phyloP scores from a whole-genome alignment of 2,329 filamentous ascomycete species.

The Tothia fuscella region DNA sequence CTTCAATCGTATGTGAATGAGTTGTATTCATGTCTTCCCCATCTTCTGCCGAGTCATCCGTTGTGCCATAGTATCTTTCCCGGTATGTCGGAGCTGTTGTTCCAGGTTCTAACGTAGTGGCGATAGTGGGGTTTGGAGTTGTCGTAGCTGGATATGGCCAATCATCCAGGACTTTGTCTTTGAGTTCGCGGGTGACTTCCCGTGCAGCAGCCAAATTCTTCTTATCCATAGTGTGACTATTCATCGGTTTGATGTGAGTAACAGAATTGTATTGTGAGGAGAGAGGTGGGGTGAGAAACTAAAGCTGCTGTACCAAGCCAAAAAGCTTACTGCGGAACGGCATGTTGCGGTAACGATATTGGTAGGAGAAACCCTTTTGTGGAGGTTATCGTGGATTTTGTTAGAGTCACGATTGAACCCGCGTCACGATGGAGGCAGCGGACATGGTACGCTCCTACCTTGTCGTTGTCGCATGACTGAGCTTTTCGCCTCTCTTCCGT shows the following conservation, averaged over 20 bases:
- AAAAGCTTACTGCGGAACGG: too few species aligned
- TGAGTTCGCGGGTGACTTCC: conserved; percentile 9
- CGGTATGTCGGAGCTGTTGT: conserved; percentile 21
- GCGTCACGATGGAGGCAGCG: too few species aligned
- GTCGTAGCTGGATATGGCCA: conserved; percentile 21
- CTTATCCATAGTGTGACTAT: conserved; percentile 6
- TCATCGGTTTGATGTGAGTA: background rate
- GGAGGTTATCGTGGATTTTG: too few species aligned
- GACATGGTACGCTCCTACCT: too few species aligned
- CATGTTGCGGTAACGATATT: too few species aligned
- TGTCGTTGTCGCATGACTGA: too few species aligned
- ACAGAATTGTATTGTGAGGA: too few species aligned
- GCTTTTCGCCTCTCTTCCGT: too few species aligned
- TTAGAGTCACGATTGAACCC: too few species aligned
- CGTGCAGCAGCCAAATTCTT: conserved; percentile 7
- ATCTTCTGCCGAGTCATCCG: conserved; percentile 12
- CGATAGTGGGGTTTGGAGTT: conserved; percentile 16
- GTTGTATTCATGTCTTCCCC: conserved; percentile 10
- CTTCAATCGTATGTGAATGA: conserved; percentile 2
- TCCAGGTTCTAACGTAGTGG: background rate
- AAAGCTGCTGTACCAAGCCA: too few species aligned
- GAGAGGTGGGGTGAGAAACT: too few species aligned
- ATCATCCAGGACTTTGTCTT: background rate
- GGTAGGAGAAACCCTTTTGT: too few species aligned
- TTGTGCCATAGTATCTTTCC: conserved; percentile 31